Evolutionary conservation across 768 basidiomycete genomes (phyloP), one percentile per base, ranked within the genome.

Genomic region (Russula sp.): DNA sequence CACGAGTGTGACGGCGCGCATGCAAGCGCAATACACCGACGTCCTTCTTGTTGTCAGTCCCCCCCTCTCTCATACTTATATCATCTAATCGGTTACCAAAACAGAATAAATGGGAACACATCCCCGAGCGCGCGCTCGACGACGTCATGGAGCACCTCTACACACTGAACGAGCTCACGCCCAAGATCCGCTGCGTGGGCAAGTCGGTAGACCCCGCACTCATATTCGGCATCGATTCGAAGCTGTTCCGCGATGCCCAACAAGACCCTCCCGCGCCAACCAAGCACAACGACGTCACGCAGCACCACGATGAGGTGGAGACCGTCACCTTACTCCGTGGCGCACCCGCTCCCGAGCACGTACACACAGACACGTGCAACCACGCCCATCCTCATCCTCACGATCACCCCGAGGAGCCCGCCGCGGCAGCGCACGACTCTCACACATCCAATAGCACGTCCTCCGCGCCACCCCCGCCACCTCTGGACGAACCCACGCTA

Each of bases 1-100:
- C 71, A 88, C 84, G 0, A 92, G 89, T 7, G 88, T 91, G 0
- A 95, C 94, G 1, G 94, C 94, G 22, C 91, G 84, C 72, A 93
- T 96, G 87, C 87, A 92, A 77, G 91, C 95, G n/a, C 89, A 88
- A 70, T 98, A 96, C 72, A 94, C 94, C 3, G 95, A 98, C 72
- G 79, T 95, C 44, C 84, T 98, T 61, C 77, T 98, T 34, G 82
- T 98, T 58, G 90, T 91, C 63, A 63, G 86, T 78, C 20, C 31
- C 35, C 40, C 32, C 66, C 44, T 13, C 40, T 37, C 35, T n/a
- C 27, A 63, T 57, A 31, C 34, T 44, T 3, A 4, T 18, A 34
- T 1, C 10, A 6, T 18, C 18, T 6, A 13, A 20, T 27, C 40
- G 8, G 48, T 39, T 22, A 20, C 18, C 8, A 14, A 8, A 7